Base-by-base conservation (phyloP, 1,284 basidiomycete genomes). In the Papiliotrema flavescens region DNA sequence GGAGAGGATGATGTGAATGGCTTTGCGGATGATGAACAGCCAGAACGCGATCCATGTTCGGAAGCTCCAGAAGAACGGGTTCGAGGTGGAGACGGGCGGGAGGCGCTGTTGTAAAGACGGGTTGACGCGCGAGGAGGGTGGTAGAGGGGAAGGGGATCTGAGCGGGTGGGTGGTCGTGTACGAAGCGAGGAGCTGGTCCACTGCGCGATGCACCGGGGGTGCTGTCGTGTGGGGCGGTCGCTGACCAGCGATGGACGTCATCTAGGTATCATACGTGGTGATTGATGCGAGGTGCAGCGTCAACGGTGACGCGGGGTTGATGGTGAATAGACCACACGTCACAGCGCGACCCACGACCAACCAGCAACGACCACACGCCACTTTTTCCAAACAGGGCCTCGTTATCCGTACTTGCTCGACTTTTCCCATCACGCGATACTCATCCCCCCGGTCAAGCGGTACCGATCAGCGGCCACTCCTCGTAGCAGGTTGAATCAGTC, bases 121-220 rank as follows among this genome's bases (percentile, higher is more conserved):
- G 37, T 75, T 67, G n/a, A 73, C 64, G 15, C 75, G 61, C 0
- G 74, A 74, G 11, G 66, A 67, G n/a, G 73, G 61, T 1, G 75
- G 75, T 1, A 76, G 53, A 2, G 72, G 74, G 1, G 70, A 70
- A 2, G 73, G 71, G 19, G 70, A 71, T 14, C 73, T 64, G 9
- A 75, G 61, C 0, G 73, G 73, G 48, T 75, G 69, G 22, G 69
- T 62, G 13, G 66, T 60, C 4, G 70, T 74, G 51, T 70, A 74
- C 0, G 59, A 60, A 26, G 62, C 60, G 22, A 74, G 60, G 13
- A 74, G 57, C 28, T 67, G 60, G 42, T 61, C 52, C 34, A 73
- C 54, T 15, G 64, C 67, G 52, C 1, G 65, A 49, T 39, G 35
- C 28, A 32, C 28, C 28, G 28, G 28, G 11, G 28, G 28, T 32